Base-by-base conservation (phyloP, 345 rosid species). In the Theobroma cacao region DNA sequence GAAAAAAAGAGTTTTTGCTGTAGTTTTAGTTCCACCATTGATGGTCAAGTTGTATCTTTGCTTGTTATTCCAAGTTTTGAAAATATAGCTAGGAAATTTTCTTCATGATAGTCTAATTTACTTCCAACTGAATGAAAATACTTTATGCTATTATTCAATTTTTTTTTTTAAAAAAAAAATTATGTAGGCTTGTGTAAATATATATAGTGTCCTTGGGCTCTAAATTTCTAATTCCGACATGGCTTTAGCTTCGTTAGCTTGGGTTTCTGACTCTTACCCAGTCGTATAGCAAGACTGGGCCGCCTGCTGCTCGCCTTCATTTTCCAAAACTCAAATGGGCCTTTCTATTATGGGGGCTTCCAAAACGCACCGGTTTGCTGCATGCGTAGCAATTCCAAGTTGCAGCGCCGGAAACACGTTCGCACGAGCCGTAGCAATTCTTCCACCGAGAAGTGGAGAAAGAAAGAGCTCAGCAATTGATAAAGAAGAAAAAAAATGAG, bases 401-500 rank as follows among this genome's bases (percentile, higher is more conserved):
- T 56, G 22, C 34, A 26, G 5, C 7, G 17, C 34, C 34, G 64
- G 64, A 59, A 28, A 4, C 20, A 30, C 34, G 30, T 66, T 34
- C 40, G 26, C 22, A 30, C 40, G 12, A 24, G 20, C 30, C 5
- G 13, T 22, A 18, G 58, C 74, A 45, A 47, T 28, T 18, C 59
- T 70, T 30, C 28, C 40, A 20, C 59, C 58, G 74, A n/a, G 61
- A 63, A 22, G 24, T 63, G 61, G 62, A 60, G 20, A 28, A 62
- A 18, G 14, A 20, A 30, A 47, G 28, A 48, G 36, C 15, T 40
- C 7, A 43, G 73, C 73, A 45, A 26, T 34, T 43, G 2, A 45
- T 10, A 13, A 26, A 26, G 41, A 30, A 61, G n/a, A 13, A 22
- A 8, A 26, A 17, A 31, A n/a, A 85, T 83, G 87, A 80, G 86